Evolutionary conservation across 2,329 filamentous ascomycete genomes (phyloP), one percentile per base, ranked within the genome.

Genomic region (Geosmithia morbida): DNA sequence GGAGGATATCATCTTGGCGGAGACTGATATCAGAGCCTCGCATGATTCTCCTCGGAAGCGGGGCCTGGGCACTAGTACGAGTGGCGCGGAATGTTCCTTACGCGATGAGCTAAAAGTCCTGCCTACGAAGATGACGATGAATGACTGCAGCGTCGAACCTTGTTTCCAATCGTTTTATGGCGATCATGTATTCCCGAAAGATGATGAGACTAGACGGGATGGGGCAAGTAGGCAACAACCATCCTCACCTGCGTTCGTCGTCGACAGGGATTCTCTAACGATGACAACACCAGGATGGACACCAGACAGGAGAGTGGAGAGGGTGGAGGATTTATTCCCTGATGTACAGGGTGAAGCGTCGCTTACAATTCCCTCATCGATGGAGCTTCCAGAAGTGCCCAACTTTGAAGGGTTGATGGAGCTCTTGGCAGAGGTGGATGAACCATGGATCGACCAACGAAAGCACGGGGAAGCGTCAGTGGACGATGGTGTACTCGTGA

Each of bases 391-490:
- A 37, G 33, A 37, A 37, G 6, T 37, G 20, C 43, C 43, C 22
- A 26, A 45, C 19, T n/a, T 29, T 14, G 26, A 45, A 20, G 26
- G 20, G 13, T 11, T 45, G 43, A 33, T 33, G 43, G 13, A 45
- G n/a, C 43, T 33, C 20, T 37, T 45, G 43, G 43, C 13, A 18
- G 20, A 33, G 26, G 16, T 44, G 3, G 33, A 13, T 16, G 33
- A 37, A 37, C 14, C 11, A 8, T 37, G 18, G 37, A 47, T 47
- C 2, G 51, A 53, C 17, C 52, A 59, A 30, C 55, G 60, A 19
- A 54, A 57, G 39, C 49, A 59, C 7, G 61, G 55, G 59, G 59
- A 55, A 48, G 56, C 33, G 43, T 61, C 61, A 48, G 46, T 61
- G 19, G 52, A 57, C 16, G 55, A 58, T 43, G 51, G 54, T 8